Conservation (phyloP, 208 protist species). For the Acanthamoeba triangularis region DNA sequence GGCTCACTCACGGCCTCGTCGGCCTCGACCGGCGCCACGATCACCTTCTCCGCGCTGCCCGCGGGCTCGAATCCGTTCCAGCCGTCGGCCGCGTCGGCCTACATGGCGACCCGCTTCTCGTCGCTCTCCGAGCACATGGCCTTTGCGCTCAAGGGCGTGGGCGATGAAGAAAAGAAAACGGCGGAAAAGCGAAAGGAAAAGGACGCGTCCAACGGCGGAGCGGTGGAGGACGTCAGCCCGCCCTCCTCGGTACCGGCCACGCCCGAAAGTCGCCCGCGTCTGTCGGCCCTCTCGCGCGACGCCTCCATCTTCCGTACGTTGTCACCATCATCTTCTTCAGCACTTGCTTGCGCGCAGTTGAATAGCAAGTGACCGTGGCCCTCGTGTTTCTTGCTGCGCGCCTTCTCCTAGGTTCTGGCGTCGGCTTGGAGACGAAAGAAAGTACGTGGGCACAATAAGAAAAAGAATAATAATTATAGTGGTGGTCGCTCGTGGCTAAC, state of each 20-base stretch:
- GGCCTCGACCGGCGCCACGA: background rate
- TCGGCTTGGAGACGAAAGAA: slow-evolving; percentile 52
- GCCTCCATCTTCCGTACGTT: slow-evolving; percentile 53
- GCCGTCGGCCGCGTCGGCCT: slow-evolving; percentile 14
- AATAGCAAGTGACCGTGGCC: background rate
- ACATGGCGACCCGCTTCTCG: slow-evolving; percentile 59
- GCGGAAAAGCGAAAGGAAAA: background rate
- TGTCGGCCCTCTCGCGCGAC: background rate
- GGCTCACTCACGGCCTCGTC: background rate
- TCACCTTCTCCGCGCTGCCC: slow-evolving; percentile 21
- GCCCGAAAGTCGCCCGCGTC: background rate
- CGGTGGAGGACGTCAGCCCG: background rate
- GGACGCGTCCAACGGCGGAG: background rate
- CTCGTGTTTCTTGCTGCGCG: background rate
- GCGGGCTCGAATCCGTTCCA: slow-evolving; percentile 28
- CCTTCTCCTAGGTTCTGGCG: slow-evolving; percentile 45
- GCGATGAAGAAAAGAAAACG: slow-evolving; percentile 17
- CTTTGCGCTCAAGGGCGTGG: slow-evolving; percentile 38
- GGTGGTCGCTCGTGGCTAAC: background rate
- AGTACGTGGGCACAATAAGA: background rate
- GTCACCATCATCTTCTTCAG: too few relatives aligned
- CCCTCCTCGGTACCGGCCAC: background rate
- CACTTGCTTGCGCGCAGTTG: background rate
- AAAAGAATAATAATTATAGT: too few relatives aligned
- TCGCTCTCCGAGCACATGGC: slow-evolving; percentile 60